These are phyloP conservation scores for Boletus sensibilis DNA, from an alignment of 768 basidiomycete genomes.

Conservation along the genomic window DNA sequence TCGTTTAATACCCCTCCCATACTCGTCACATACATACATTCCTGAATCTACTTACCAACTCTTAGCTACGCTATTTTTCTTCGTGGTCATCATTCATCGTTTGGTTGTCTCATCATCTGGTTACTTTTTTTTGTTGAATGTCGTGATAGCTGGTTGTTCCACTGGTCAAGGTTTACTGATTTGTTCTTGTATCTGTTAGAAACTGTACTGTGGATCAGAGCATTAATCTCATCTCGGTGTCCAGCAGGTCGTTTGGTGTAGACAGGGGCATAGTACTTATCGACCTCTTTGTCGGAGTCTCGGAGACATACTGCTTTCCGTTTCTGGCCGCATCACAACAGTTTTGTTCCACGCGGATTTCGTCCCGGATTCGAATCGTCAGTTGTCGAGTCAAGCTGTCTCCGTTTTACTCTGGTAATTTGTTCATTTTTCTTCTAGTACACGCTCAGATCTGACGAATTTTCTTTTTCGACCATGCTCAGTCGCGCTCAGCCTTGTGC, in stretches of 20 bases:
- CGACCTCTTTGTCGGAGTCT: too few relatives aligned
- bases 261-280: neutral
- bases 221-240: neutral
- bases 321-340: slow-evolving; percentile 12
- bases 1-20: slow-evolving; percentile 29
- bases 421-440: too few relatives aligned
- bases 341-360: neutral
- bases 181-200: slow-evolving; percentile 11
- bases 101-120: slow-evolving; percentile 9
- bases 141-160: slow-evolving; percentile 7
- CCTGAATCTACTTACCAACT: slow-evolving; percentile 12
- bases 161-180: slow-evolving; percentile 6
- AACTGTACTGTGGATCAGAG: slow-evolving; percentile 1
- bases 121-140: slow-evolving; percentile 6
- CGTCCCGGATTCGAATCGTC: slow-evolving; percentile 1
- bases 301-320: too few relatives aligned
- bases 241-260: neutral
- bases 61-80: slow-evolving; percentile 5
- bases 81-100: slow-evolving; percentile 2
- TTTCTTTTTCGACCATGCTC: neutral
- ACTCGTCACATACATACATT: slow-evolving; percentile 14
- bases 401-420: slow-evolving; percentile 26
- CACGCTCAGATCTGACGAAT: neutral
- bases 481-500: slow-evolving; percentile 36
- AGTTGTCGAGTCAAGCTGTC: slow-evolving; percentile 31